Conservation (phyloP, 192 early-diverging fungal genomes). For the Coemansia sp. region DNA sequence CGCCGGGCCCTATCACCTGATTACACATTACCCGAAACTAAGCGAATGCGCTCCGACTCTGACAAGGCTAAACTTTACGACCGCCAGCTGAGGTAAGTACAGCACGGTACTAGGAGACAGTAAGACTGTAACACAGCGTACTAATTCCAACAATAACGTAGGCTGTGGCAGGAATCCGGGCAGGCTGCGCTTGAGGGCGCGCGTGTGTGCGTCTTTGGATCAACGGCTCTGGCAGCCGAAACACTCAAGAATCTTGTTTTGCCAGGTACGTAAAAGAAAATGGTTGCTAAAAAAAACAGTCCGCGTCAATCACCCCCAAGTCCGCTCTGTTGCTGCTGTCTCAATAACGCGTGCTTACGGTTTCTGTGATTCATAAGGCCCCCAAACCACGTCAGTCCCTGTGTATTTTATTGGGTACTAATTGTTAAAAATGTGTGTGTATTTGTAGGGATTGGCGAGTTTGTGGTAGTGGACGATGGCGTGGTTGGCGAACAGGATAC, state of each 20-base stretch:
- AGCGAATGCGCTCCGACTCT: constrained; percentile 47
- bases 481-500: constrained; percentile 69
- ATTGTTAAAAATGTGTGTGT: neutral
- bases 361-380: constrained; percentile 7
- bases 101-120: neutral
- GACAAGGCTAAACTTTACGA: constrained; percentile 50
- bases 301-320: neutral
- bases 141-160: constrained; percentile 31
- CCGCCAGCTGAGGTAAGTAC: constrained; percentile 45
- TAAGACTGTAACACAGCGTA: neutral
- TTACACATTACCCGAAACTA: constrained; percentile 17
- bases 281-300: constrained; percentile 9
- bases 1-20: constrained; percentile 36
- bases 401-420: neutral
- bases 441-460: constrained; percentile 80
- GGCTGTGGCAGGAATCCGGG: constrained; percentile 93
- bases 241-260: constrained; percentile 94
- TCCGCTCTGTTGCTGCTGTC: neutral
- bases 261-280: constrained; percentile 67
- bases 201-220: constrained; percentile 83
- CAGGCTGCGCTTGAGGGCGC: constrained; percentile 85
- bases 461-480: constrained; percentile 81
- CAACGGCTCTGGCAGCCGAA: constrained; percentile 83
- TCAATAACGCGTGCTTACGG: neutral
- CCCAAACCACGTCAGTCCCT: neutral